Percentiles rank a stretch among this genome's conserved stretches.
phyloP scores from a whole-genome alignment of 768 basidiomycete species.

The Podaxis sp. region DNA sequence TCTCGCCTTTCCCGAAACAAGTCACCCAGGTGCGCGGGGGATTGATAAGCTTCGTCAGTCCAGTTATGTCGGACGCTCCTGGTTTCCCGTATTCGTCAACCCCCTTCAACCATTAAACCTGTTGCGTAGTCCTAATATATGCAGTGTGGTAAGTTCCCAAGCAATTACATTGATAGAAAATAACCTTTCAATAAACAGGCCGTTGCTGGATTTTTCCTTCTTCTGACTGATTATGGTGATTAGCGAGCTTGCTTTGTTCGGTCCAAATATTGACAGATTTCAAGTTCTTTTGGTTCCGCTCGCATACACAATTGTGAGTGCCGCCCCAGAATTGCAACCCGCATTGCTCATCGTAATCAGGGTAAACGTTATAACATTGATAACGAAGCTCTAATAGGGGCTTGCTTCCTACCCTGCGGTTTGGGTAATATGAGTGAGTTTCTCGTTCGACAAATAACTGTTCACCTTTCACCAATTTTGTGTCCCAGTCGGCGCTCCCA shows the following conservation, averaged over 20 bases:
- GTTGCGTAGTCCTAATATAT: constrained; percentile 38
- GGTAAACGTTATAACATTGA: constrained; percentile 53
- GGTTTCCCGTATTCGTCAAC: constrained; percentile 49
- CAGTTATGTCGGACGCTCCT: constrained; percentile 17
- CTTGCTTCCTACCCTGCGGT: constrained; percentile 57
- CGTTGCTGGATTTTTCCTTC: constrained; percentile 38
- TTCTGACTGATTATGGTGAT: constrained; percentile 33
- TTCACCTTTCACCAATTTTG: not conserved
- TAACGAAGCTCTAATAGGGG: constrained; percentile 55
- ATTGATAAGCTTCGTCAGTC: constrained; percentile 41
- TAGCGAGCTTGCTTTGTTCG: constrained; percentile 25
- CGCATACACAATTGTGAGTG: constrained; percentile 30
- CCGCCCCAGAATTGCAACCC: not conserved
- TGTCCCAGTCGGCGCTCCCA: constrained; percentile 52
- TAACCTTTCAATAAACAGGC: not conserved
- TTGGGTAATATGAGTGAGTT: constrained; percentile 56
- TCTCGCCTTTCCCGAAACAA: constrained; percentile 63
- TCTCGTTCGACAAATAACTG: not conserved
- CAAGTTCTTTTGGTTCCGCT: constrained; percentile 4
- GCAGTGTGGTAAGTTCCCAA: not conserved
- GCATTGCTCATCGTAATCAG: constrained; percentile 27
- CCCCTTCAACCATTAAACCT: constrained; percentile 51
- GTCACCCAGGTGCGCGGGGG: constrained; percentile 55
- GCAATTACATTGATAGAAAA: not conserved
- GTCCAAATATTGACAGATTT: constrained; percentile 38